Evolutionary conservation across 2,329 filamentous ascomycete genomes (phyloP).

Genomic region (Bipolaris bicolor): DNA sequence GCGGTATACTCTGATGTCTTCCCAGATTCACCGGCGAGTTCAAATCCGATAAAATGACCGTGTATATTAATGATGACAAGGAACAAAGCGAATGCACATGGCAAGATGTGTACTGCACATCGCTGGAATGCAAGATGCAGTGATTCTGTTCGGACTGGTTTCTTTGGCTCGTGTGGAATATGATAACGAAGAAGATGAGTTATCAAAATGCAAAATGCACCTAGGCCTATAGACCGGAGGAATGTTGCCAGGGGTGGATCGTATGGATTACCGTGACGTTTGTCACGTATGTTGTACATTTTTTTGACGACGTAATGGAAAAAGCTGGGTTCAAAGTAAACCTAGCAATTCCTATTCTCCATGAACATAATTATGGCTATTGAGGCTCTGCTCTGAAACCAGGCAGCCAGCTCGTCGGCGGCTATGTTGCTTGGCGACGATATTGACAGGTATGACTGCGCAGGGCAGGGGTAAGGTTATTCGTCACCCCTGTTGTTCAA

Average conservation of each 20-base stretch:
- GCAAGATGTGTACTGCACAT: not conserved
- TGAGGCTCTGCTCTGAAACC: not conserved
- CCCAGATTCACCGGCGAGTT: not conserved
- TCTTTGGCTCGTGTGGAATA: not conserved
- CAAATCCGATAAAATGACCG: not conserved
- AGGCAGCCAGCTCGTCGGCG: not conserved
- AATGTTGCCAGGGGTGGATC: not conserved
- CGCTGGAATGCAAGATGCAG: not conserved
- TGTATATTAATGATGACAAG: not conserved
- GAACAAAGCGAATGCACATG: not conserved
- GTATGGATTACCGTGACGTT: not conserved
- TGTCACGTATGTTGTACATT: not conserved
- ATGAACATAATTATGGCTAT: not conserved
- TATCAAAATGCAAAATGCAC: not conserved
- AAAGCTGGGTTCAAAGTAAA: not conserved
- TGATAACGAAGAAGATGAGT: not conserved
- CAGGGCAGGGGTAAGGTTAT: too few species aligned
- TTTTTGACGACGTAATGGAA: not conserved
- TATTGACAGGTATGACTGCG: too few species aligned
- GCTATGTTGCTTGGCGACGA: not conserved
- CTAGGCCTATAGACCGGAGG: not conserved
- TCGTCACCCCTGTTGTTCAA: too few species aligned
- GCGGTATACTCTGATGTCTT: not conserved
- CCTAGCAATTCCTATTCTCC: not conserved
- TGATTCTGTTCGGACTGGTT: not conserved